Evolutionary conservation across 192 early-diverging fungal species (phyloP), one percentile per base, ranked within the genome.

Genomic region (Entomortierella chlamydospora): DNA sequence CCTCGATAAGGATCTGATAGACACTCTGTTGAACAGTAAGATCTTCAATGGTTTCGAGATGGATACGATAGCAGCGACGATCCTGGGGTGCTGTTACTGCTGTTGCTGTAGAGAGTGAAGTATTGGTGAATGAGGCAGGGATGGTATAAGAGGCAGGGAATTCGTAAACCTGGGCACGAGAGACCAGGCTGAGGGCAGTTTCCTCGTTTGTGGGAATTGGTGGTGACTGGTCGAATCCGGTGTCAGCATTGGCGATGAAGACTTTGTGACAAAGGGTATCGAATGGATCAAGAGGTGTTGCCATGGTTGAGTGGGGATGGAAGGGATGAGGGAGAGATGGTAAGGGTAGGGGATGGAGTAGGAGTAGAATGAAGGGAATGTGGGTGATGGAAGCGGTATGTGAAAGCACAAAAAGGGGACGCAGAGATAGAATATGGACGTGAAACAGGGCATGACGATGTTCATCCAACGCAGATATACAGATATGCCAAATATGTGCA

Each of bases 91-190:
- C 17, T 18, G 26, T 26, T n/a, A 41, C 4, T 29, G 4, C 15
- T 4, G n/a, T 41, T 51, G 61, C 20, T 61, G 26, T 18, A 0
- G 37, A 13, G 13, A 49, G 2, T 20, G 22, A 25, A 29, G 57
- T 29, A 12, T 26, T 28, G 5, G 55, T 33, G 18, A 45, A 67
- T 22, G 63, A 47, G 18, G 25, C 15, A 12, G 45, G 12, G 15
- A 20, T 47, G 15, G 45, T 5, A 47, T 12, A 12, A 4, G 45
- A 20, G 15, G 45, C 15, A 11, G 45, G 63, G 1, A 70, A 42
- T 22, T 79, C 76, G 26, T 79, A 79, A 29, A 66, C 43, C 57
- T 79, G 61, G 10, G 68, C 76, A 17, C 52, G 68, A 31, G 62
- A 60, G 17, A 79, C 10, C 39, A 79, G 43, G 22, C 56, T 50